Evolutionary conservation across 306 rosid genomes (phyloP), one percentile per base, ranked within the genome.

Genomic region (Pueraria montana): DNA sequence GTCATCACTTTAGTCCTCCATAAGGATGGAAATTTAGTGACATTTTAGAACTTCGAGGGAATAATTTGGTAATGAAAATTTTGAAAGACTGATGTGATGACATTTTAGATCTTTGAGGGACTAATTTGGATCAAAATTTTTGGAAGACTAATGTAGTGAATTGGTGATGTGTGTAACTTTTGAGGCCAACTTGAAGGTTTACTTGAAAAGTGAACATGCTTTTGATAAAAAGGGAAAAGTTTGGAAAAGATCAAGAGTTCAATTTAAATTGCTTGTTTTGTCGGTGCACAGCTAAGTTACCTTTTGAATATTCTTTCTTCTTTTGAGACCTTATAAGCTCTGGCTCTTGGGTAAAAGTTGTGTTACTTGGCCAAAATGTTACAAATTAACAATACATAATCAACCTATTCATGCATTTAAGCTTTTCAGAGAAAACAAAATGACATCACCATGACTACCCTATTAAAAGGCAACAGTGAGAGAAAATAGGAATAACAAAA

Each of bases 401-500:
- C 30, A 11, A 21, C 72, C 20, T 67, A n/a, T 58, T 55, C 61
- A 34, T 34, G 67, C 36, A 73, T 40, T 78, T 18, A 24, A 11
- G 42, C 17, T 70, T 74, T 72, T 27, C 55, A 52, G 24, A 5
- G 26, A 61, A 23, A 32, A 46, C n/a, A 49, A 53, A 63, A 82
- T 67, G 17, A 53, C 13, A 17, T 18, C 48, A 68, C n/a, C 27
- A 24, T 10, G 11, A 70, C 62, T 18, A 27, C 30, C 78, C 36
- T 14, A 11, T 45, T 69, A 36, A 43, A 70, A 68, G 27, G 71
- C 20, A 50, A 61, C 79, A 46, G 20, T 23, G 26, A 63, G 71
- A 76, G 65, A 82, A 23, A 69, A 75, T 36, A 53, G 77, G 30
- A 62, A 20, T 70, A 76, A 77, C 43, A n/a, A 84, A 66, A 86